Conservation (phyloP, 169 alveolate species). For the Nephromyces sp. region DNA sequence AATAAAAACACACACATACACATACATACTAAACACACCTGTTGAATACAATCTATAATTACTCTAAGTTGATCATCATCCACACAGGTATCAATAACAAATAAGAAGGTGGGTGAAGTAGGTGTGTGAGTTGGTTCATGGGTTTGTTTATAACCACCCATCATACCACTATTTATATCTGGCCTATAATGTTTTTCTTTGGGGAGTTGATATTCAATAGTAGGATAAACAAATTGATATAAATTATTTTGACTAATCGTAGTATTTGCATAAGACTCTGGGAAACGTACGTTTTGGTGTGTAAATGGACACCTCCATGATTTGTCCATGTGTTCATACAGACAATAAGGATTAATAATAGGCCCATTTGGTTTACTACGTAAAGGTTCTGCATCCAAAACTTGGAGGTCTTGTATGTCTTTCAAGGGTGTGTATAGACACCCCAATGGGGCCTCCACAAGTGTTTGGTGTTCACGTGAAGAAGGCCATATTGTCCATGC, state of each 20-base stretch:
- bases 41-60: constrained; percentile 89
- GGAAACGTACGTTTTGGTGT: constrained; percentile 82
- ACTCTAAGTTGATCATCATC: constrained; percentile 87
- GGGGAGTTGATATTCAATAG: constrained; percentile 94
- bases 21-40: constrained; percentile 46
- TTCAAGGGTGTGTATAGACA: constrained; percentile 83
- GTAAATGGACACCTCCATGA: constrained; percentile 97
- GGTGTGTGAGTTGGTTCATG: too few species aligned
- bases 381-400: constrained; percentile 42
- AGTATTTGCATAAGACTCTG: constrained; percentile 89
- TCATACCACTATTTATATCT: too few species aligned
- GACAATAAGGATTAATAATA: constrained; percentile 41
- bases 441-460: constrained; percentile 92
- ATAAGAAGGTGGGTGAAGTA: constrained; percentile 87
- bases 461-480: constrained; percentile 81
- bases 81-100: constrained; percentile 89
- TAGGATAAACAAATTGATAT: constrained; percentile 88
- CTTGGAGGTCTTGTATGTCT: constrained; percentile 35
- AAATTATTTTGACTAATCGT: constrained; percentile 84
- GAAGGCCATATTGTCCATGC: constrained; percentile 97
- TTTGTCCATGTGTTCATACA: constrained; percentile 85
- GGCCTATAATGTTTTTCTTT: too few species aligned
- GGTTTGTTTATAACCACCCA: too few species aligned
- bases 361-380: constrained; percentile 37
- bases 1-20: not conserved